These are phyloP conservation scores for Syzygium malaccense DNA, from an alignment of 441 rosid genomes.

Conservation along the genomic window DNA sequence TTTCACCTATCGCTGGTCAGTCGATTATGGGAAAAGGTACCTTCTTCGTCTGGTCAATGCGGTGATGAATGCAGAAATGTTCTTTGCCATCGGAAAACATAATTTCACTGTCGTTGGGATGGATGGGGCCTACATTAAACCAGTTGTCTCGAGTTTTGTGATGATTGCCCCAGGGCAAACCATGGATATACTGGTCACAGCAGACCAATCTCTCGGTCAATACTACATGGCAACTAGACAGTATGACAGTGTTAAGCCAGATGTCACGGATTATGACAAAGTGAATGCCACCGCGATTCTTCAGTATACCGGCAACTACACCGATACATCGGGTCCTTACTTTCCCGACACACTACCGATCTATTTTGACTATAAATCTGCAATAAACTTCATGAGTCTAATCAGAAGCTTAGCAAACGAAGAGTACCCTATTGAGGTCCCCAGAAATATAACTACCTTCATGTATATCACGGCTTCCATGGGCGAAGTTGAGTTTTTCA, in stretches of 20 bases:
- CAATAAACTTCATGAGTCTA: not conserved
- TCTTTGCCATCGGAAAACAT: constrained; percentile 10
- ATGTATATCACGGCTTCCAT: constrained; percentile 3
- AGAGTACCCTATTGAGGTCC: constrained; percentile 3
- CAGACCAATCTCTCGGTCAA: constrained; percentile 29
- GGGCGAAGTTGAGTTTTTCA: not conserved
- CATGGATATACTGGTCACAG: constrained; percentile 46
- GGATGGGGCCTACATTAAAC: constrained; percentile 53
- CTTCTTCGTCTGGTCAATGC: constrained; percentile 12
- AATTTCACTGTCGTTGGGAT: constrained; percentile 39
- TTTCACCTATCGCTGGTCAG: constrained; percentile 3
- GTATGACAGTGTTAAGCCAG: constrained; percentile 22
- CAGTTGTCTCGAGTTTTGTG: constrained; percentile 27
- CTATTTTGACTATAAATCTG: not conserved
- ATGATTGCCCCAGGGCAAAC: constrained; percentile 58
- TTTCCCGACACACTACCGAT: not conserved
- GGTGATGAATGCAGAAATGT: constrained; percentile 11
- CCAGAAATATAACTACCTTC: not conserved
- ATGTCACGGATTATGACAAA: constrained; percentile 22
- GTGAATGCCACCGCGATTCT: constrained; percentile 47
- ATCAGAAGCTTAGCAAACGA: constrained; percentile 1
- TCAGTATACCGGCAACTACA: constrained; percentile 36
- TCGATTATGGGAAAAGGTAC: constrained; percentile 14
- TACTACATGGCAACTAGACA: constrained; percentile 51
- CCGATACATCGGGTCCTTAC: not conserved